Evolutionary conservation across 805 yeast species (phyloP).

Genomic region (Zygotorulaspora chibaensis): DNA sequence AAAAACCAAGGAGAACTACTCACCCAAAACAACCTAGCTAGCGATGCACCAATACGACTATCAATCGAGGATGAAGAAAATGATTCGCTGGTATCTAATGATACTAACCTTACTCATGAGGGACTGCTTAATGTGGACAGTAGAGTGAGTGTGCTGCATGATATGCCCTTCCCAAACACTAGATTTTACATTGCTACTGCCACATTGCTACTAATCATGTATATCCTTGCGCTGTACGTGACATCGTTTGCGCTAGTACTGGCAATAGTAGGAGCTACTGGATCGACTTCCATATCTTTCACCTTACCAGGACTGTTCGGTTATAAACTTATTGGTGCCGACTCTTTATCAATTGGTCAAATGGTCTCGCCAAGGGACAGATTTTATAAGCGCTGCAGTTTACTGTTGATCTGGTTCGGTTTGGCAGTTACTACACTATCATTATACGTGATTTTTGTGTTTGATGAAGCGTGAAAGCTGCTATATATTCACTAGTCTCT

Average conservation of each 20-base stretch:
- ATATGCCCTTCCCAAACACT: conserved; percentile 19
- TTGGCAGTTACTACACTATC: conserved; percentile 66
- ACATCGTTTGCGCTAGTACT: conserved; percentile 74
- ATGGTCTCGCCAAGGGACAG: conserved; percentile 29
- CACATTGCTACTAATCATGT: conserved; percentile 46
- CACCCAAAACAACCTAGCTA: conserved; percentile 2
- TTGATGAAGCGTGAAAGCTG: background rate
- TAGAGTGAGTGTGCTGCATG: conserved; percentile 12
- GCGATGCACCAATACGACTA: conserved; percentile 11
- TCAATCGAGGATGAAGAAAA: conserved; percentile 14
- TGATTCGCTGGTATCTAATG: conserved; percentile 6
- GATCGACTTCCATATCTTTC: conserved; percentile 87
- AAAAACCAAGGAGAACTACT: conserved; percentile 1
- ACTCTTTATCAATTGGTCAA: conserved; percentile 28
- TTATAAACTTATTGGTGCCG: conserved; percentile 54
- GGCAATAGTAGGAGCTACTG: conserved; percentile 89
- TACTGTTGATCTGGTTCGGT: conserved; percentile 65
- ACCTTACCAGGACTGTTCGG: conserved; percentile 88
- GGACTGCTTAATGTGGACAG: conserved; percentile 9
- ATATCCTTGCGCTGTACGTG: conserved; percentile 60
- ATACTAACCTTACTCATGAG: conserved; percentile 6
- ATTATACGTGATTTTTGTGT: conserved; percentile 37
- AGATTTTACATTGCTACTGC: conserved; percentile 40
- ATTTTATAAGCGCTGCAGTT: conserved; percentile 43
- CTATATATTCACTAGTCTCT: too few species aligned